Conservation (phyloP, 2,329 filamentous ascomycete genomes). For the Endoconidiophora laricicola region DNA sequence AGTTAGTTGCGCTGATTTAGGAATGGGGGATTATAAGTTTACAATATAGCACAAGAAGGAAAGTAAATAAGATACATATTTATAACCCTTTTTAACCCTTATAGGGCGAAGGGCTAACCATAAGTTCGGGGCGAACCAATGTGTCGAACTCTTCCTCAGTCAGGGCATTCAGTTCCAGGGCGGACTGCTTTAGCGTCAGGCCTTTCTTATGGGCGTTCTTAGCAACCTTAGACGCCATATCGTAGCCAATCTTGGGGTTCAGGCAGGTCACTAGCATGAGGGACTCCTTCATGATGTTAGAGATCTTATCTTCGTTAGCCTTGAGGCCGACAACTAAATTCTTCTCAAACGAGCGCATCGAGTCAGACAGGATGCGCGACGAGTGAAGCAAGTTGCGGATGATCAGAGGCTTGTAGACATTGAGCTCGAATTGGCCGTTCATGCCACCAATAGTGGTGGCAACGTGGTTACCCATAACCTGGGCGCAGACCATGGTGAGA, state of each 20-base stretch:
- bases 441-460: conserved; percentile 87
- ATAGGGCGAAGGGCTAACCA: conserved; percentile 66
- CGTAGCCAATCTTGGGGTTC: conserved; percentile 93
- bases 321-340: conserved; percentile 77
- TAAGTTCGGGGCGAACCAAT: conserved; percentile 82
- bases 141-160: conserved; percentile 80
- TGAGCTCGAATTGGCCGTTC: conserved; percentile 96
- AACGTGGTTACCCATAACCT: conserved; percentile 95
- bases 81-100: conserved; percentile 24
- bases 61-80: neutral
- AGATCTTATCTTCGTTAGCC: conserved; percentile 88
- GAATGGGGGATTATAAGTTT: conserved; percentile 1
- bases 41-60: conserved; percentile 8
- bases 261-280: conserved; percentile 97
- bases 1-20: no score
- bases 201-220: conserved; percentile 99
- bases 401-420: conserved; percentile 95
- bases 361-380: conserved; percentile 70
- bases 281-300: conserved; percentile 84
- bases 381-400: conserved; percentile 94
- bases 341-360: conserved; percentile 89
- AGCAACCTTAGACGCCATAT: conserved; percentile 91
- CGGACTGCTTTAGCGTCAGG: conserved; percentile 79
- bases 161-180: conserved; percentile 80
- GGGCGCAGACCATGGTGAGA: conserved; percentile 90